Percentiles rank a stretch among this genome's conserved stretches.
phyloP scores from a whole-genome alignment of 2,329 filamentous ascomycete genomes.

The Trichoderma sp. region DNA sequence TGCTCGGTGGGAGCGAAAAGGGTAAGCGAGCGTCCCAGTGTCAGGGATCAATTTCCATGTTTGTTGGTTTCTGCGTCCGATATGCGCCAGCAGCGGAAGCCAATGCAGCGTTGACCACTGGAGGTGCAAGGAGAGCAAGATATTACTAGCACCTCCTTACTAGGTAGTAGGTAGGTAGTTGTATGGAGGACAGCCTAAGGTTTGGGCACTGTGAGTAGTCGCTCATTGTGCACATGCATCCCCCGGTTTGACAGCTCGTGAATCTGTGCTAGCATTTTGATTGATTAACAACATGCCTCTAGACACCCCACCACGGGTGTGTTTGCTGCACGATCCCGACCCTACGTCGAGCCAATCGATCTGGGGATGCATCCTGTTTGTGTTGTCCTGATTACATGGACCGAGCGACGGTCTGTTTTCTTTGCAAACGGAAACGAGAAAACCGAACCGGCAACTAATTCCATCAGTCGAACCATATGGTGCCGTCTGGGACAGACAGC shows the following conservation, averaged over 20 bases:
- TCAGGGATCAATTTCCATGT: not conserved
- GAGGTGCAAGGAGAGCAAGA: not conserved
- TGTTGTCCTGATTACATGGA: too few relatives aligned
- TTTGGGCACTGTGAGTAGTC: too few relatives aligned
- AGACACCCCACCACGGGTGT: slow-evolving; percentile 9
- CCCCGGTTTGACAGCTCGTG: not conserved
- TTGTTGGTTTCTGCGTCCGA: slow-evolving; percentile 1
- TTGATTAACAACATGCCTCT: not conserved
- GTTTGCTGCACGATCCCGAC: slow-evolving; percentile 8
- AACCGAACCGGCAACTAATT: too few relatives aligned
- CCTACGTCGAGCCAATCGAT: too few relatives aligned
- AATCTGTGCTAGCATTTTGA: not conserved
- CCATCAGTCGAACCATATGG: too few relatives aligned
- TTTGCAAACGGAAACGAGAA: not conserved
- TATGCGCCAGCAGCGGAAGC: slow-evolving; percentile 1
- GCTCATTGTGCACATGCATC: not conserved
- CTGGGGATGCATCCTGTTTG: too few relatives aligned
- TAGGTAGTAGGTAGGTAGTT: too few relatives aligned
- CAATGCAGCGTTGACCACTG: not conserved
- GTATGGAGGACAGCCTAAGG: not conserved
- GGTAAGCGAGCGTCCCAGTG: not conserved
- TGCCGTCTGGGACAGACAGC: too few relatives aligned
- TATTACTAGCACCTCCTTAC: not conserved
- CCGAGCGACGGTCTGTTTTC: too few relatives aligned
- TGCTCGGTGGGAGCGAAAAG: not conserved